These are phyloP conservation scores for Phascolomyces articulosus DNA, from an alignment of 371 early-diverging fungal genomes.

Conservation along the genomic window DNA sequence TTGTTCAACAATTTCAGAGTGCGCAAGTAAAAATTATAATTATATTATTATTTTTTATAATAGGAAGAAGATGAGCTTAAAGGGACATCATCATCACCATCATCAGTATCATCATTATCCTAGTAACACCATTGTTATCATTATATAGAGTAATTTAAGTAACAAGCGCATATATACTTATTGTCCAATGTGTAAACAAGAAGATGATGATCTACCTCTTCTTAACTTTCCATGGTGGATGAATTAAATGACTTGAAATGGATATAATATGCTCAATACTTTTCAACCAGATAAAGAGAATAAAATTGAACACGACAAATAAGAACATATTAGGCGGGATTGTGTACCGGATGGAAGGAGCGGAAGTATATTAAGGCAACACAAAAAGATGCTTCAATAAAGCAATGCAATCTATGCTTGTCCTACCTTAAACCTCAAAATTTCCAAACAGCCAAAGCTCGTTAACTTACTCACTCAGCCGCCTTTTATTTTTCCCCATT, in stretches of 20 bases:
- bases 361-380: constrained; percentile 25
- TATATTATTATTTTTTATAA: not conserved
- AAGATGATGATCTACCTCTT: no score
- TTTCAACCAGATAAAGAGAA: constrained; percentile 4
- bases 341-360: constrained; percentile 22
- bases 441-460: constrained; percentile 18
- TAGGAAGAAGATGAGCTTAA: no score
- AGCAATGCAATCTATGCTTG: constrained; percentile 34
- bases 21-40: not conserved
- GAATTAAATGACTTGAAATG: constrained; percentile 1
- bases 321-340: constrained; percentile 16
- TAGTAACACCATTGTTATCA: no score
- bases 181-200: no score
- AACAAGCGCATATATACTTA: no score
- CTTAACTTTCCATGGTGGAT: not conserved
- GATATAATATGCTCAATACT: not conserved
- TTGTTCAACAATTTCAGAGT: constrained; percentile 7
- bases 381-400: constrained; percentile 22
- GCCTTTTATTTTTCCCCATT: constrained; percentile 1
- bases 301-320: constrained; percentile 13
- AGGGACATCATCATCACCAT: no score
- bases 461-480: no score
- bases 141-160: no score
- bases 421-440: constrained; percentile 18
- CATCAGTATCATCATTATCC: no score